A percentile compares a stretch with the other conserved stretches of the same genome.
Evolutionary conservation across 2,329 filamentous ascomycete species (phyloP).

Genomic region (Pyrenochaeta sp.): DNA sequence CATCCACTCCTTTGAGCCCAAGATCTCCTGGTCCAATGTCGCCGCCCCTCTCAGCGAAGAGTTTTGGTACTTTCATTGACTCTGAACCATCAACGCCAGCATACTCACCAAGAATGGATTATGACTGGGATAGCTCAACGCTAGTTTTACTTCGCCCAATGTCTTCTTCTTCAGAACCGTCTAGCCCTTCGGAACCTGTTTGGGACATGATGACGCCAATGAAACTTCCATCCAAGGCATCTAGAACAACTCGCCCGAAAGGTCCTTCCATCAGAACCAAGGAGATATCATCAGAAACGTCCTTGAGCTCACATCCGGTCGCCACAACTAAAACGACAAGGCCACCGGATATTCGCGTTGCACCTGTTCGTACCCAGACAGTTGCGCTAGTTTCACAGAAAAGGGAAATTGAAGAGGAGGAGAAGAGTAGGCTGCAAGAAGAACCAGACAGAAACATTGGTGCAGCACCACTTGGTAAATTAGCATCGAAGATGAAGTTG

Average conservation of each 20-base stretch:
- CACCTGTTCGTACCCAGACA: conserved; percentile 17
- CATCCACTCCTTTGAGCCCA: conserved; percentile 28
- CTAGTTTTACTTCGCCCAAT: conserved; percentile 38
- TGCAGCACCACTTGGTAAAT: conserved; percentile 33
- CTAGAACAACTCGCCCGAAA: conserved; percentile 9
- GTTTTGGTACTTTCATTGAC: conserved; percentile 47
- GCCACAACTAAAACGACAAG: conserved; percentile 11
- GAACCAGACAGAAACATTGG: conserved; percentile 17
- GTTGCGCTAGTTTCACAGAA: conserved; percentile 22
- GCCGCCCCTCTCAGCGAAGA: conserved; percentile 46
- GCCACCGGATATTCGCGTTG: conserved; percentile 9
- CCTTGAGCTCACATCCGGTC: conserved; percentile 23
- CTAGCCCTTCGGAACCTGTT: conserved; percentile 37
- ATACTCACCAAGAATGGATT: conserved; percentile 38
- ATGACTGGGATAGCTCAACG: conserved; percentile 37
- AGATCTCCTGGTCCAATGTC: conserved; percentile 35
- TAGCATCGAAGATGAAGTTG: conserved; percentile 41
- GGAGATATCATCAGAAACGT: conserved; percentile 11
- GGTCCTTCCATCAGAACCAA: conserved; percentile 7
- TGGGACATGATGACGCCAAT: conserved; percentile 43
- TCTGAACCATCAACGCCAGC: conserved; percentile 48
- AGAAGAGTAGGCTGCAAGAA: conserved; percentile 14
- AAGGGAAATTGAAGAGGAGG: conserved; percentile 18
- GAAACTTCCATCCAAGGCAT: conserved; percentile 12
- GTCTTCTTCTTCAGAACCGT: conserved; percentile 33